Percentiles rank a stretch among this genome's conserved stretches.
These are phyloP conservation scores for Mallotus japonicus DNA, from an alignment of 441 rosid genomes.

Conservation along the genomic window DNA sequence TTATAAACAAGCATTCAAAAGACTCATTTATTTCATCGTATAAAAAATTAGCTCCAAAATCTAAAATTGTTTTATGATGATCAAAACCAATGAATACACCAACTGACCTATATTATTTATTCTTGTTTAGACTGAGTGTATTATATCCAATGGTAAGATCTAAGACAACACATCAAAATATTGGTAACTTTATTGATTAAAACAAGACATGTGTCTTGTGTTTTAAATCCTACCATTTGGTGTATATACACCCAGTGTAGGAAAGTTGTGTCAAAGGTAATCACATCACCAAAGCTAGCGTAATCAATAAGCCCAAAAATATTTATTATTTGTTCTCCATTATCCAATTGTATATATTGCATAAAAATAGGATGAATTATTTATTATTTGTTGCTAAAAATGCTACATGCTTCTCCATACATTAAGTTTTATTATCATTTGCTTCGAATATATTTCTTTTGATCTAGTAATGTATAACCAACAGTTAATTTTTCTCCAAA, in stretches of 20 bases:
- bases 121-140: no score
- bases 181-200: no score
- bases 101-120: not conserved
- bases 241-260: no score
- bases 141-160: no score
- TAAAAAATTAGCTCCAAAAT: not conserved
- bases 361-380: not conserved
- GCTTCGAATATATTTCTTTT: not conserved
- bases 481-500: not conserved
- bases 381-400: not conserved
- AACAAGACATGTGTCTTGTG: no score
- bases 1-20: not conserved
- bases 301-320: not conserved
- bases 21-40: conserved; percentile 9
- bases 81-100: conserved; percentile 8
- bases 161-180: no score
- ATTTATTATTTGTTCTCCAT: not conserved
- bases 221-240: no score
- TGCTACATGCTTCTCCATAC: not conserved
- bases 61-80: not conserved
- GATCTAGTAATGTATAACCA: not conserved
- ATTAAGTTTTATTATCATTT: not conserved
- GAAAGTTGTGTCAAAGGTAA: conserved; percentile 11
- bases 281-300: not conserved
- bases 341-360: not conserved